These are phyloP conservation scores for Terfezia claveryi DNA, from an alignment of 495 filamentous ascomycete species.

Conservation along the genomic window DNA sequence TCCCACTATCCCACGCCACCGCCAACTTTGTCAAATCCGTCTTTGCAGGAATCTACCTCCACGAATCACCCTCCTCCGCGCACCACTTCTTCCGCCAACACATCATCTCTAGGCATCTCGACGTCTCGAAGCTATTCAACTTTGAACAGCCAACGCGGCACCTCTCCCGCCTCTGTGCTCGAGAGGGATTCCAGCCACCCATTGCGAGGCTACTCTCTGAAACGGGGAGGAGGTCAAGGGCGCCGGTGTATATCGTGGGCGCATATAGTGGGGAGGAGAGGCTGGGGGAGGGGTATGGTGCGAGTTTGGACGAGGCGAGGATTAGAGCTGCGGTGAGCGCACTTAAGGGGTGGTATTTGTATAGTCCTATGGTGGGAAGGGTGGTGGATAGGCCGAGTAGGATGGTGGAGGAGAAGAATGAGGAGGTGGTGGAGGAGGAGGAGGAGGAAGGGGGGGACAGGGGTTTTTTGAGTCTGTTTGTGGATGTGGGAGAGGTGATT, in stretches of 20 bases:
- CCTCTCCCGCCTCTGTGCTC: constrained; percentile 51
- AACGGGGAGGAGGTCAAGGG: constrained; percentile 59
- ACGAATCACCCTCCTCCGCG: constrained; percentile 44
- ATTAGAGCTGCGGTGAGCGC: constrained; percentile 57
- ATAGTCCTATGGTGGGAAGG: constrained; percentile 42
- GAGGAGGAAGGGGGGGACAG: constrained; percentile 24
- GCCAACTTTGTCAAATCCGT: constrained; percentile 58
- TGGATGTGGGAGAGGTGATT: constrained; percentile 82
- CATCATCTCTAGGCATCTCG: constrained; percentile 57
- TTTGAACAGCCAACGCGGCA: constrained; percentile 69
- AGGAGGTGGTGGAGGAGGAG: too few species aligned
- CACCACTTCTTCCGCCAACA: constrained; percentile 66
- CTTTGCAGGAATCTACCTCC: constrained; percentile 63
- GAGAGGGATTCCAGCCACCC: constrained; percentile 74
- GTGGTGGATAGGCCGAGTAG: constrained; percentile 51
- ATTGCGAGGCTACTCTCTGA: constrained; percentile 71
- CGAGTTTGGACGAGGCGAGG: constrained; percentile 53
- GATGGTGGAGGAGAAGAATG: too few species aligned
- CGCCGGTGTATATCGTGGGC: constrained; percentile 85
- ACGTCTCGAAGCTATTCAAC: constrained; percentile 52
- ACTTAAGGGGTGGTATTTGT: constrained; percentile 87
- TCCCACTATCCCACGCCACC: constrained; percentile 17
- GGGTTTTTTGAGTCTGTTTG: constrained; percentile 48
- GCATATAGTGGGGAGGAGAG: constrained; percentile 74
- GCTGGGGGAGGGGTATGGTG: constrained; percentile 64